Base-by-base conservation (phyloP, 352 stramenopile species). In the Phytopythium kandeliae region DNA sequence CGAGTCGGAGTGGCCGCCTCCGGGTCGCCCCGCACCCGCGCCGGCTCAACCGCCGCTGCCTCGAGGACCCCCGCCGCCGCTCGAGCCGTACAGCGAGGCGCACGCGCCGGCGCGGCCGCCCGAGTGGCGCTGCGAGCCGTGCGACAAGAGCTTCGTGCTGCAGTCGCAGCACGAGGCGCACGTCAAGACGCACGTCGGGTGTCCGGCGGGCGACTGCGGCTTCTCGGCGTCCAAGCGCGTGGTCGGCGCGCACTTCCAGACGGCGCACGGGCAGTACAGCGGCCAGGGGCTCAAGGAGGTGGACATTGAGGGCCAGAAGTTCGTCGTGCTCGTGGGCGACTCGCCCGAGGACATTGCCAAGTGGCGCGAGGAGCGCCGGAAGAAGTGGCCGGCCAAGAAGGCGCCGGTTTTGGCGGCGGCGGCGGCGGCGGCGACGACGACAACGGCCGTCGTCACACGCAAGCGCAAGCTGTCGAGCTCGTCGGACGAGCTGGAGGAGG, bases 231-330 rank as follows among this genome's bases (percentile, higher is more conserved):
- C 71, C 21, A 91, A 91, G 65, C 78, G 78, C 17, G 78, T 91
- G n/a, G 82, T 93, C 11, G 67, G 59, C 2, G 72, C 65, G 7
- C 82, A 93, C 50, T 79, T 72, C 47, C 71, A 90, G 61, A 88
- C 72, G 0, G 64, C 60, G 0, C 82, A 93, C 52, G 80, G 82
- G 11, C 74, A 89, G 38, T 91, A 78, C 44, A 63, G 57, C 15
- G 82, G 82, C 2, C 56, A 85, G 37, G 82, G 82, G 10, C 62
- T 91, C 11, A 91, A 93, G 51, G 78, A 90, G 35, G 87, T 93
- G 28, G 82, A 90, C 12, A 65, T 93, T 47, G 82, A 93, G 62
- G 82, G 79, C n/a, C 82, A 93, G 42, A 91, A 86, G 57, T 93
- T 93, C 53, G 82, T 78, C 62, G 82, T 93, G n/a, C 53, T 93